These are phyloP conservation scores for Clonostachys sp. DNA, from an alignment of 2,329 filamentous ascomycete genomes.

Conservation along the genomic window DNA sequence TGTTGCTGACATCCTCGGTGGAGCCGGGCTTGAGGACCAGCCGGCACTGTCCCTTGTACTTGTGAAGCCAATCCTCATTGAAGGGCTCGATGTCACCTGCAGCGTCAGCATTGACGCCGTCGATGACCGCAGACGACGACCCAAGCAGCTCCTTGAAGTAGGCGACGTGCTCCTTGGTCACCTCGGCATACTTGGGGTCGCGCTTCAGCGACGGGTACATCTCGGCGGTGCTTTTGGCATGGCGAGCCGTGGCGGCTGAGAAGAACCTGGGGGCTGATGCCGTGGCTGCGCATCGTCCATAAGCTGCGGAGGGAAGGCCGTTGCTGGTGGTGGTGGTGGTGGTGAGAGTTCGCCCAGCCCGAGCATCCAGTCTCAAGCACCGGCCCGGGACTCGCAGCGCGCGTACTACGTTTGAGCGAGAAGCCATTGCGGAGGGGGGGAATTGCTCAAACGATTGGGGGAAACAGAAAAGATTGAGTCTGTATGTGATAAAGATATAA, in stretches of 20 bases:
- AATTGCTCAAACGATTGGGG: not conserved
- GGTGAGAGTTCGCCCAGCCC: not conserved
- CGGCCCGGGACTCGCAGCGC: no score
- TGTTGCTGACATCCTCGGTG: constrained; percentile 84
- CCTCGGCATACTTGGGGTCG: constrained; percentile 66
- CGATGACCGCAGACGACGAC: constrained; percentile 73
- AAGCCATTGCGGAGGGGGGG: not conserved
- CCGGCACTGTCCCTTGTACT: constrained; percentile 87
- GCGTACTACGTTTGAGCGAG: not conserved
- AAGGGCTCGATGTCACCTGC: constrained; percentile 82
- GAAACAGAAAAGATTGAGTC: not conserved
- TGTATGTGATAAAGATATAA: not conserved
- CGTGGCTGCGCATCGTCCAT: no score
- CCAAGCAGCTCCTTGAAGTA: constrained; percentile 82
- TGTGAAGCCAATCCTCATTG: constrained; percentile 99
- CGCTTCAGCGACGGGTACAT: constrained; percentile 81
- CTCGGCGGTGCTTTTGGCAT: constrained; percentile 72
- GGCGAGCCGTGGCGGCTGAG: constrained; percentile 10
- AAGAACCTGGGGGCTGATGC: constrained; percentile 21
- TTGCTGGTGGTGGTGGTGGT: constrained; percentile 4
- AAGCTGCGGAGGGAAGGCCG: no score
- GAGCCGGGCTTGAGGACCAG: constrained; percentile 82
- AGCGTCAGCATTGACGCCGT: constrained; percentile 68
- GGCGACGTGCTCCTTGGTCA: constrained; percentile 75
- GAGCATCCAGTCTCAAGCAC: no score